Evolutionary conservation across 176 grass and related monocot genomes (phyloP), one percentile per base, ranked within the genome.

Genomic region (Bolboschoenus planiculmis): DNA sequence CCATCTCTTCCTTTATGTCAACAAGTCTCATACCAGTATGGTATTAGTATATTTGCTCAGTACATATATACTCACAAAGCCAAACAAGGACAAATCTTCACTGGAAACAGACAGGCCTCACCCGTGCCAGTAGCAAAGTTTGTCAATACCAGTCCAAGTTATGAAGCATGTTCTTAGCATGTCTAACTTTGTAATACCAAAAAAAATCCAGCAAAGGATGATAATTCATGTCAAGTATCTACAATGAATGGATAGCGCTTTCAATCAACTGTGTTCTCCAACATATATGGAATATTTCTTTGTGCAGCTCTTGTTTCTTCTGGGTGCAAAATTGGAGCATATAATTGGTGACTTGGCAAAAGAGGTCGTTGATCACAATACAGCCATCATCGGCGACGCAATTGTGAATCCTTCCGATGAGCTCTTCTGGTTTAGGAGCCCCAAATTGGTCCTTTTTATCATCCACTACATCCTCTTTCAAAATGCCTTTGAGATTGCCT

Each of bases 401-500:
- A 54, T 92, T 75, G 92, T 98, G 9, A 67, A 84, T 37, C 92
- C 90, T 57, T 98, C 92, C 0, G 90, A 98, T 36, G 80, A 95
- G 14, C 64, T 91, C 26, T 98, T 98, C 81, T 98, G 92, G 95
- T 98, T 95, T 40, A 75, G 65, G 1, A 75, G 27, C 13, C 95
- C 92, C 18, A 84, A 89, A 84, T 55, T 94, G 35, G 88, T 98
- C 21, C 84, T 98, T 24, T 60, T 90, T 18, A 72, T 98, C 82
- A 91, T 98, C 47, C 95, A 98, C 64, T 78, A 94, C 50, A 77
- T 91, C 26, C 86, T 93, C 31, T 93, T 98, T 53, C 85, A 94
- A 74, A 97, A 97, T 89, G 90, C 90, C 84, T 97, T 97, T 68
- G 85, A 97, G 79, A 84, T 92, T 81, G 88, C 95, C 83, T 86